phyloP scores from a whole-genome alignment of 176 grass and related monocot species.

The Saccharum officinarum region DNA sequence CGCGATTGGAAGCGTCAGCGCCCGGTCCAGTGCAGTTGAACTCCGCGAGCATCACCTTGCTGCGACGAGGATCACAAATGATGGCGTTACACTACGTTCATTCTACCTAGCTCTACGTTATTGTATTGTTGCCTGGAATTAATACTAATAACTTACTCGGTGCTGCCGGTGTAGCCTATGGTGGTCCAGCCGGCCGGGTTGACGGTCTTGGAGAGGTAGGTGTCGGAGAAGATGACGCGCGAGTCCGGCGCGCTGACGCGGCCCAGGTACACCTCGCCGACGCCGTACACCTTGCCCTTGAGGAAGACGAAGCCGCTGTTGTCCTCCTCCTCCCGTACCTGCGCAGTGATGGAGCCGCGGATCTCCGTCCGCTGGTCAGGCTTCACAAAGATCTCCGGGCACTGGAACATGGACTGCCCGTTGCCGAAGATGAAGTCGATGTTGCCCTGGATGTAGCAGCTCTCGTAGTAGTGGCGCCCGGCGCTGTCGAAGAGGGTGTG shows the following conservation, averaged over 20 bases:
- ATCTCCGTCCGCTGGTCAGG: constrained; percentile 65
- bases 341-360: constrained; percentile 68
- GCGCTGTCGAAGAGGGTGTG: constrained; percentile 80
- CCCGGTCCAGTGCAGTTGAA: constrained; percentile 72
- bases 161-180: constrained; percentile 56
- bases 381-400: constrained; percentile 85
- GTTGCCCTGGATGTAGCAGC: constrained; percentile 93
- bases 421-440: constrained; percentile 93
- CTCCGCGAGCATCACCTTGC: constrained; percentile 41
- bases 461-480: constrained; percentile 84
- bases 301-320: constrained; percentile 72
- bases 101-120: too few species aligned
- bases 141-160: constrained; percentile 29
- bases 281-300: constrained; percentile 84
- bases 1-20: constrained; percentile 32
- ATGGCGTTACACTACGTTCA: too few species aligned
- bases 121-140: too few species aligned
- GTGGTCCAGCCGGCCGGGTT: constrained; percentile 50
- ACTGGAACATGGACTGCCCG: constrained; percentile 88
- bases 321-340: constrained; percentile 55
- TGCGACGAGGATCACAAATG: not conserved
- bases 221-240: constrained; percentile 63
- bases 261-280: constrained; percentile 69
- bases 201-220: constrained; percentile 79
- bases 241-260: constrained; percentile 59